Evolutionary conservation across 2,329 filamentous ascomycete species (phyloP).

Genomic region (Penicillium brasilianum): DNA sequence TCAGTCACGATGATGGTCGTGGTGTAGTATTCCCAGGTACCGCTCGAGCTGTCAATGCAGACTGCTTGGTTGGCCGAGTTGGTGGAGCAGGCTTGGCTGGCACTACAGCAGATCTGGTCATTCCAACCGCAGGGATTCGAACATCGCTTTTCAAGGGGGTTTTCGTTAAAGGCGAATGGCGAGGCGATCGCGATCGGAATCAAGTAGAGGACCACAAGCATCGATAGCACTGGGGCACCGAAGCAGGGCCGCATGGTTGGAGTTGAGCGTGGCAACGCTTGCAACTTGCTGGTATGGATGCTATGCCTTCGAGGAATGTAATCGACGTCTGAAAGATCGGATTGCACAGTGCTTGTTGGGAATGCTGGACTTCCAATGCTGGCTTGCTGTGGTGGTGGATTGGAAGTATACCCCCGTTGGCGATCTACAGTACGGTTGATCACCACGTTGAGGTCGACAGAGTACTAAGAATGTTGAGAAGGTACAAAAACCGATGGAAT

Average conservation of each 20-base stretch:
- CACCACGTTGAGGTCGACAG: constrained; percentile 4
- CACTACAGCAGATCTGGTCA: constrained; percentile 56
- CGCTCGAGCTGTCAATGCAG: constrained; percentile 44
- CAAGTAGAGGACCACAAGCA: constrained; percentile 33
- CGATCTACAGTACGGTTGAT: constrained; percentile 19
- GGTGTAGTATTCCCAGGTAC: constrained; percentile 61
- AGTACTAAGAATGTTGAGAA: constrained; percentile 11
- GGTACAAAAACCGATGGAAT: constrained; percentile 22
- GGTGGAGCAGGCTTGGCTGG: constrained; percentile 55
- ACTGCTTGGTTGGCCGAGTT: constrained; percentile 55
- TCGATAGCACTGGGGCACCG: constrained; percentile 33
- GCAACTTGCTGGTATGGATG: not conserved
- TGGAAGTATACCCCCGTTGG: constrained; percentile 16
- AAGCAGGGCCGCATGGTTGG: constrained; percentile 39
- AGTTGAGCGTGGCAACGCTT: constrained; percentile 14
- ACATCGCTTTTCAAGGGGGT: constrained; percentile 45
- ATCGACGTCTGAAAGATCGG: constrained; percentile 2
- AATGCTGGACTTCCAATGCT: constrained; percentile 7
- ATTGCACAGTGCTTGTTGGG: constrained; percentile 7
- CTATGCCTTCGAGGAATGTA: constrained; percentile 14
- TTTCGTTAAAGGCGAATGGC: constrained; percentile 37
- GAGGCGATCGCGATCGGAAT: constrained; percentile 35
- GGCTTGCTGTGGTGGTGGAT: constrained; percentile 9
- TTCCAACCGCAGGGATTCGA: constrained; percentile 59
- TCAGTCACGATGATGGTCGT: constrained; percentile 59